Percentiles rank a stretch among this genome's conserved stretches.
These are phyloP conservation scores for Picochlorum sp. DNA, from an alignment of 139 green algal genomes.

Conservation along the genomic window DNA sequence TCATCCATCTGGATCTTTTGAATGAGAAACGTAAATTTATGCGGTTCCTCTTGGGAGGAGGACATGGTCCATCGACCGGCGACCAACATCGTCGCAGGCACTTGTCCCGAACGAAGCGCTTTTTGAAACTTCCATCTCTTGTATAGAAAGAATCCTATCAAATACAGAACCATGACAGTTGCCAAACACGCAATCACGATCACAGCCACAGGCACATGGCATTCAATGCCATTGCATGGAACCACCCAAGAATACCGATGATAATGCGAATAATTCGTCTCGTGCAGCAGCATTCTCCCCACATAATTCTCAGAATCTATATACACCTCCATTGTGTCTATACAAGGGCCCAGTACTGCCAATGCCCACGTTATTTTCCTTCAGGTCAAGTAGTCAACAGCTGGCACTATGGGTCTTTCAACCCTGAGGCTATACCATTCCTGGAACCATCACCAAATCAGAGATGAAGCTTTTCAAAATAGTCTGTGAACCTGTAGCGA, in stretches of 20 bases:
- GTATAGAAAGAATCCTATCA: slow-evolving; percentile 1
- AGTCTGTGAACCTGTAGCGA: no score
- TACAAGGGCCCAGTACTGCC: no score
- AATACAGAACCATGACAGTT: not conserved
- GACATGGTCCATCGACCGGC: not conserved
- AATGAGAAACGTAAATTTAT: not conserved
- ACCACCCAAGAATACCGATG: not conserved
- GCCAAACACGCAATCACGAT: not conserved
- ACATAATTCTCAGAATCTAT: no score
- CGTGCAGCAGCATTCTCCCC: not conserved
- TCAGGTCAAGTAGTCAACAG: no score
- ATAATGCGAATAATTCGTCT: not conserved
- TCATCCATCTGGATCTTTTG: not conserved
- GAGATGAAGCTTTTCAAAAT: no score
- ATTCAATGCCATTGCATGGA: slow-evolving; percentile 2
- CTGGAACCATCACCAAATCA: no score
- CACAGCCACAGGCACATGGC: not conserved
- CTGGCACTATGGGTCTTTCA: no score
- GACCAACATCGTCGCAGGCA: slow-evolving; percentile 5
- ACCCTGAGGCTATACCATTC: no score
- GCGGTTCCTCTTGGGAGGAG: not conserved
- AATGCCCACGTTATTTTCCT: no score
- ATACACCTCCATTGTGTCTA: no score
- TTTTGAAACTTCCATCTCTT: slow-evolving; percentile 2
- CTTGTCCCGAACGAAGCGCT: not conserved